Percentiles rank a stretch among this genome's conserved stretches.
These are phyloP conservation scores for Vigna mungo DNA, from an alignment of 306 rosid species.

Conservation along the genomic window DNA sequence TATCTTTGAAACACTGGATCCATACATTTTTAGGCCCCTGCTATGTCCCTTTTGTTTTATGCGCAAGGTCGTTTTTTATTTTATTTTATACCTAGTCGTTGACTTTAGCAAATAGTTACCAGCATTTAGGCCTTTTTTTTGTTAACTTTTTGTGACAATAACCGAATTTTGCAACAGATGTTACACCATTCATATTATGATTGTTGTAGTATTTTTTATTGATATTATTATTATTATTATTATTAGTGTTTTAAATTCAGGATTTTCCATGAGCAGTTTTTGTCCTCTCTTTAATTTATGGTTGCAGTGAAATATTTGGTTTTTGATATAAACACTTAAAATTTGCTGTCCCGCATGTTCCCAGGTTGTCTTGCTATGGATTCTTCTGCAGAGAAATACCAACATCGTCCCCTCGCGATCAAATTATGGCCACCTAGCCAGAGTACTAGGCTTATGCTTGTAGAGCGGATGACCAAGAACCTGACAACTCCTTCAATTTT, in stretches of 20 bases:
- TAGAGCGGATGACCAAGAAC: slow-evolving; percentile 77
- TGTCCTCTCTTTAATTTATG: slow-evolving; percentile 7
- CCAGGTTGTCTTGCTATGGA: slow-evolving; percentile 69
- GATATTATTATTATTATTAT: background rate
- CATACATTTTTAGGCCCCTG: background rate
- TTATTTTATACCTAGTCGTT: slow-evolving; percentile 20
- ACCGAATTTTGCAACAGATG: background rate
- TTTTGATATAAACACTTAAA: slow-evolving; percentile 22
- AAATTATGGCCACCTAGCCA: slow-evolving; percentile 92
- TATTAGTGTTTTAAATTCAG: background rate
- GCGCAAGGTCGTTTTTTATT: background rate
- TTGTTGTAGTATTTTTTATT: background rate
- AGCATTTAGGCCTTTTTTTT: background rate
- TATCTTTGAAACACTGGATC: slow-evolving; percentile 11
- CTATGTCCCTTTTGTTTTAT: slow-evolving; percentile 4
- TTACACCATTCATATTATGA: background rate
- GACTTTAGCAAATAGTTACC: background rate
- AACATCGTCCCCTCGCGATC: slow-evolving; percentile 62
- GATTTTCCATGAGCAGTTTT: slow-evolving; percentile 10
- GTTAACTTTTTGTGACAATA: background rate
- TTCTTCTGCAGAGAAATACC: slow-evolving; percentile 53
- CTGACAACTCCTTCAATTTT: slow-evolving; percentile 83
- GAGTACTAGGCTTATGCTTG: slow-evolving; percentile 82
- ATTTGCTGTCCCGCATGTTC: slow-evolving; percentile 28
- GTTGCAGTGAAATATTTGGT: background rate